Evolutionary conservation across 768 basidiomycete species (phyloP), one percentile per base, ranked within the genome.

Genomic region (Tulasnella sp.): DNA sequence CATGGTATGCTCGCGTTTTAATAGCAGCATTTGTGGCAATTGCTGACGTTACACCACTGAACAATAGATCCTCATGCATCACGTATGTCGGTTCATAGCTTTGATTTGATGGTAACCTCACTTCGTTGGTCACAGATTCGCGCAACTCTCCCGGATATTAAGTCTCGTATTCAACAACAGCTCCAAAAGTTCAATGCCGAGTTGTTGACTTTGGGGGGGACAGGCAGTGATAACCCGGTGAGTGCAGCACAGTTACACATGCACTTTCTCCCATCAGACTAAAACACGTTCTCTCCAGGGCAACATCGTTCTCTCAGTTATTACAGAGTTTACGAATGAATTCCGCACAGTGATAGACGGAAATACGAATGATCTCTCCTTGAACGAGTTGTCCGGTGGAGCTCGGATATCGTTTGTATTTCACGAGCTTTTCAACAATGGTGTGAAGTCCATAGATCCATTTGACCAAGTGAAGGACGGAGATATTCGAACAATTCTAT

Each of bases 381-480:
- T 95, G 61, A 98, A 98, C 61, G 95, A 99, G 67, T 75, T 99
- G 19, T 89, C 87, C n/a, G 95, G 95, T 60, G 95, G 95, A 65
- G 95, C 95, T 25, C 80, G 95, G 66, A 98, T 99, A 72, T 87
- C 83, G 61, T 99, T 96, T 62, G 95, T 99, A 47, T 99, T 92
- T 74, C 95, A 99, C 64, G 95, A 99, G 64, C 67, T 98, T 53
- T 99, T 86, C 76, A 95, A 92, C 69, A 92, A 84, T 62, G 95
- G 95, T 54, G 77, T 99, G 65, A 91, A 82, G 72, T 78, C 72
- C 55, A 92, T 98, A 62, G 95, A 99, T 72, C 95, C 95, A 0
- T 99, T 96, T 59, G 95, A 99, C 64, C 91, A 95, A 69, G 89
- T 95, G 58, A 95, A 96, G 67, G 95, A 99, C 64, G 89, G 92